Base-by-base conservation (phyloP, 352 stramenopile species). In the Phytophthora kernoviae region DNA sequence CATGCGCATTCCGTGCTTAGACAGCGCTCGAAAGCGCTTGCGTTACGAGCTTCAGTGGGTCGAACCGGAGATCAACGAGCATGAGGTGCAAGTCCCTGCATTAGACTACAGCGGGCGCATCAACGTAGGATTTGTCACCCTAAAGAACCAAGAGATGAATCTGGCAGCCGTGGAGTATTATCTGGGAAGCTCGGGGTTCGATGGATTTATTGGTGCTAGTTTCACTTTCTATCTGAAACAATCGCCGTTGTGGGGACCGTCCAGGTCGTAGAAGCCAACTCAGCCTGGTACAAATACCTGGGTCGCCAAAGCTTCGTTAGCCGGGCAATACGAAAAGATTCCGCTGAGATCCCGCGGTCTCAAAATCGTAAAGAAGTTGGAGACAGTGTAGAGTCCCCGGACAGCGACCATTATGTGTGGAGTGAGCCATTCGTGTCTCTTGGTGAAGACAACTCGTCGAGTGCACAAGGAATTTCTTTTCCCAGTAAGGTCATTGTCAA, bases 171-270 rank as follows among this genome's bases (percentile, higher is more conserved):
- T 88, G 22, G 67, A 77, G 26, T 83, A 77, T 47, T 86, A 87
- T 54, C 58, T 90, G 32, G 79, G 73, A 15, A 74, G 75, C 21
- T 62, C 73, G 1, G 50, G 67, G 3, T 75, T 77, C 5, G 68
- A 65, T 34, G 79, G 81, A 0, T 91, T 91, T 54, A 71, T 91
- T 41, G 79, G 81, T 10, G 53, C 84, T 18, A 73, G 81, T 1
- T 81, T 82, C 42, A 64, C 68, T 8, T 78, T 73, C 21, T 66
- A 68, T 14, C 54, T 60, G 0, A 32, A 54, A 4, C 46, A 64
- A 11, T 82, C 81, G 7, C 62, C 67, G 20, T 60, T 85, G 24
- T 89, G 79, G 78, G 58, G 20, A 63, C 69, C 33, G 54, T 80
- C 7, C 26, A 64, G 15, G n/a, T 60, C 14, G 15, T 44, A 34